These are phyloP conservation scores for Hirsutella minnesotensis DNA, from an alignment of 2,329 filamentous ascomycete genomes.

Conservation along the genomic window DNA sequence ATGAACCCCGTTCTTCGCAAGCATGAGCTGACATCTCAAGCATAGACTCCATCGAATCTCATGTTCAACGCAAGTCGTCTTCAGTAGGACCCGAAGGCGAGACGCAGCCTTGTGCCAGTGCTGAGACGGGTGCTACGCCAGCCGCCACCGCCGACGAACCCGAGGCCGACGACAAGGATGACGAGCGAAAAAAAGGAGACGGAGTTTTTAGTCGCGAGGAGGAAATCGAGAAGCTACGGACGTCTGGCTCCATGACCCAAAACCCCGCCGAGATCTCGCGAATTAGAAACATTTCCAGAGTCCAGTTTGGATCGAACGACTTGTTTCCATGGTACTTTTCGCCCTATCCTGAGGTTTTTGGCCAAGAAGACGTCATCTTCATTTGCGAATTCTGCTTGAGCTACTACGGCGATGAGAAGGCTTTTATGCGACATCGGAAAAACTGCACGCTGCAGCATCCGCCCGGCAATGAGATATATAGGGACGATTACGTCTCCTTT, in stretches of 20 bases:
- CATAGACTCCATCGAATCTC: constrained; percentile 35
- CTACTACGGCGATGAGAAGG: constrained; percentile 75
- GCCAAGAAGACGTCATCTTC: constrained; percentile 80
- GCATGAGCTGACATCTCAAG: neutral
- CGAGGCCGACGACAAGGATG: constrained; percentile 40
- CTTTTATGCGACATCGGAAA: constrained; percentile 72
- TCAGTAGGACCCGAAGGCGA: constrained; percentile 30
- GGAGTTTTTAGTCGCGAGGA: constrained; percentile 65
- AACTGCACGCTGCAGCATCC: constrained; percentile 91
- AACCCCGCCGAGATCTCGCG: constrained; percentile 94
- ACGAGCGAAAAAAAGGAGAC: constrained; percentile 33
- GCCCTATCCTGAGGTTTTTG: constrained; percentile 83
- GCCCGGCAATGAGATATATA: constrained; percentile 95
- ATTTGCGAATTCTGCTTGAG: constrained; percentile 95
- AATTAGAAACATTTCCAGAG: constrained; percentile 84
- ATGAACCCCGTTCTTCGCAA: too few species aligned
- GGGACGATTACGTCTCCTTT: constrained; percentile 86
- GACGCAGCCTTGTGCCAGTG: constrained; percentile 28
- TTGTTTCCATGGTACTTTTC: constrained; percentile 99
- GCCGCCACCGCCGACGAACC: constrained; percentile 33
- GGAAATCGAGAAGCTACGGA: constrained; percentile 92
- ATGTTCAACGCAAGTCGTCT: constrained; percentile 31
- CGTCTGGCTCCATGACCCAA: constrained; percentile 95
- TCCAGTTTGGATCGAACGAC: constrained; percentile 87
- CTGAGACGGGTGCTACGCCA: constrained; percentile 32